Percentiles rank a stretch among this genome's conserved stretches.
Conservation (phyloP, 345 rosid genomes). For the Pugionium dolabratum region DNA sequence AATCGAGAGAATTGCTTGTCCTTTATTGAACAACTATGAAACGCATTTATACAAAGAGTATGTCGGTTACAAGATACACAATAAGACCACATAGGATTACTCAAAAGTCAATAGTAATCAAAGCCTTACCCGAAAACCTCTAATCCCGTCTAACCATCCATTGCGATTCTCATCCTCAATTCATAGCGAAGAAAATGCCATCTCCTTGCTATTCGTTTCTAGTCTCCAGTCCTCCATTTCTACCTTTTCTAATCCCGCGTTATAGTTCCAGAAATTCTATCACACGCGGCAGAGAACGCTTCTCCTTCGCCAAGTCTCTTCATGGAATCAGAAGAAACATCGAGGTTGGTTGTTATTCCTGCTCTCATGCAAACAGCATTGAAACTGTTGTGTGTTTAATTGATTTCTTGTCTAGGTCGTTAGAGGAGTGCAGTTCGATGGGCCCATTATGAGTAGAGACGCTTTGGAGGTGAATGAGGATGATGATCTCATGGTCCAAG, state of each 20-base stretch:
- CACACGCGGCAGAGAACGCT: constrained; percentile 26
- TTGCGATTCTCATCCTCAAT: constrained; percentile 8
- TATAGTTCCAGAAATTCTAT: constrained; percentile 18
- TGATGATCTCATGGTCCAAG: constrained; percentile 58
- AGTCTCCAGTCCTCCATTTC: constrained; percentile 34
- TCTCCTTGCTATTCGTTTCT: constrained; percentile 24
- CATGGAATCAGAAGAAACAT: constrained; percentile 22
- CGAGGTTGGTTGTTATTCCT: constrained; percentile 10
- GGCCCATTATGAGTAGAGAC: constrained; percentile 45
- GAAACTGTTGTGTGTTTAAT: background rate
- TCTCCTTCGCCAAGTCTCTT: constrained; percentile 34
- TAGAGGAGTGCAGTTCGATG: constrained; percentile 59
- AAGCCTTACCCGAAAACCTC: constrained; percentile 30
- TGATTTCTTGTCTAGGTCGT: constrained; percentile 39
- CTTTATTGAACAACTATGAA: too few species aligned
- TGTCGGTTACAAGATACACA: too few species aligned
- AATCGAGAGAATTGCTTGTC: too few species aligned
- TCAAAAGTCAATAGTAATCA: too few species aligned
- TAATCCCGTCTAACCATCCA: constrained; percentile 30
- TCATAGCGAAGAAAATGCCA: constrained; percentile 16
- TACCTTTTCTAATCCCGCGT: constrained; percentile 29
- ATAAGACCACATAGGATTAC: too few species aligned
- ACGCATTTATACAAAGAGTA: too few species aligned
- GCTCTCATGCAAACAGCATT: background rate
- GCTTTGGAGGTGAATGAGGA: constrained; percentile 47